A percentile compares a stretch with the other conserved stretches of the same genome.
phyloP scores from a whole-genome alignment of 345 rosid species.

The Kandelia obovata region DNA sequence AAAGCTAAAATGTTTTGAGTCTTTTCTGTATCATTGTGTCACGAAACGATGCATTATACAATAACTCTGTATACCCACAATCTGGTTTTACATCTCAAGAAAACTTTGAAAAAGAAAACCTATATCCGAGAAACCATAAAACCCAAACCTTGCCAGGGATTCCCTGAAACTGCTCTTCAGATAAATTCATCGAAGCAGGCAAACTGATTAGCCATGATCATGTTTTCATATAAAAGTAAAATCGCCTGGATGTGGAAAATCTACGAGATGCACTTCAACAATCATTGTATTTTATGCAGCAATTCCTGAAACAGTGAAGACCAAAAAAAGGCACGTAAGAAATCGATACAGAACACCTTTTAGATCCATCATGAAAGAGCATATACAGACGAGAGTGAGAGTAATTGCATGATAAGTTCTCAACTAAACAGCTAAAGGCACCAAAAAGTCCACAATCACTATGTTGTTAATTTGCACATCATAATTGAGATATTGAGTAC shows the following conservation, averaged over 20 bases:
- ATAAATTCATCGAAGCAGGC: constrained; percentile 31
- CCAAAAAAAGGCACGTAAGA: neutral
- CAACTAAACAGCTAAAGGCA: no score
- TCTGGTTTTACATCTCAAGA: constrained; percentile 46
- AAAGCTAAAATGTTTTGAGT: constrained; percentile 3
- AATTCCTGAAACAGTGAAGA: constrained; percentile 38
- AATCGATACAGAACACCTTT: neutral
- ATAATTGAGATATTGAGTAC: no score
- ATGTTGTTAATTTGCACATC: no score
- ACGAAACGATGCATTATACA: constrained; percentile 33
- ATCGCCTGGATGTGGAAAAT: constrained; percentile 20
- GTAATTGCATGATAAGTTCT: no score
- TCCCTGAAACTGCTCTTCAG: constrained; percentile 37
- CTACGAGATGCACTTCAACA: constrained; percentile 31
- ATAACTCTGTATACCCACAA: constrained; percentile 35
- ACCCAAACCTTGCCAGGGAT: constrained; percentile 36
- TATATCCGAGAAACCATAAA: constrained; percentile 27
- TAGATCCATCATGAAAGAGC: neutral
- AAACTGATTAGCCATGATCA: constrained; percentile 35
- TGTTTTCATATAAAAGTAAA: constrained; percentile 25
- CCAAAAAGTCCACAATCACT: no score
- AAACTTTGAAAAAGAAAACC: constrained; percentile 37
- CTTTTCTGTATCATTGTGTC: constrained; percentile 23
- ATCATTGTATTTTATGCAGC: constrained; percentile 40
- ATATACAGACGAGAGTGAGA: no score